These are phyloP conservation scores for Beauveria sp. DNA, from an alignment of 2,329 filamentous ascomycete genomes.

Conservation along the genomic window DNA sequence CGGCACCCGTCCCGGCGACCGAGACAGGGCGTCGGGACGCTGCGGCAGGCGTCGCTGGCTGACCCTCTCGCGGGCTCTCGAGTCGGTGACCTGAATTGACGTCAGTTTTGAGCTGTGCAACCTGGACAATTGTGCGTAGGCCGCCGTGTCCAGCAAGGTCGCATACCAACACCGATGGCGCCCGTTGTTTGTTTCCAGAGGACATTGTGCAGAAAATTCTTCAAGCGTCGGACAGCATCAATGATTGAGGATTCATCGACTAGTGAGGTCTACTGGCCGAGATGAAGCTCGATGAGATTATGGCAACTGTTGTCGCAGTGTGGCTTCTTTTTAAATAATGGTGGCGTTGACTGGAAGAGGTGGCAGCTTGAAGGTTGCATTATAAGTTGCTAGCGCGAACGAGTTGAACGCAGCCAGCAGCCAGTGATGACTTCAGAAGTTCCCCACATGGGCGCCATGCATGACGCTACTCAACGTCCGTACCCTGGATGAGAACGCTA, in stretches of 20 bases:
- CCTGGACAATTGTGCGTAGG: background rate
- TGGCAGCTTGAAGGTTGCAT: background rate
- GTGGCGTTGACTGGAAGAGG: slow-evolving; percentile 10
- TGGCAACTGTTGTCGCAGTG: background rate
- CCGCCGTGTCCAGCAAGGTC: background rate
- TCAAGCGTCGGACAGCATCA: background rate
- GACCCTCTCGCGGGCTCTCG: slow-evolving; percentile 25
- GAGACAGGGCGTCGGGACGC: slow-evolving; percentile 26
- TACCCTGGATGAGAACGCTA: slow-evolving; percentile 1
- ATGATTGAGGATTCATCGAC: background rate
- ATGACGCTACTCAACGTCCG: background rate
- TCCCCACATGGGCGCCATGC: slow-evolving; percentile 5
- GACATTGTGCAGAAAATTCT: slow-evolving; percentile 5
- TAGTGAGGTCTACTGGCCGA: background rate
- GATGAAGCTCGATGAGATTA: background rate
- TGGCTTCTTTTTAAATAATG: background rate
- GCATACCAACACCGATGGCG: slow-evolving; percentile 12
- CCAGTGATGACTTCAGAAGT: slow-evolving; percentile 12
- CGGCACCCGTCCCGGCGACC: slow-evolving; percentile 28
- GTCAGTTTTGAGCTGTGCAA: slow-evolving; percentile 12
- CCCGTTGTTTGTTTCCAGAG: slow-evolving; percentile 11
- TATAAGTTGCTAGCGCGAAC: background rate
- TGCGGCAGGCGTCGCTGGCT: slow-evolving; percentile 25
- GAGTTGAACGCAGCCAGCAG: background rate
- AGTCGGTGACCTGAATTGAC: slow-evolving; percentile 28